Percentiles rank a stretch among this genome's conserved stretches.
These are phyloP conservation scores for Pinus taeda DNA, from an alignment of 75 land plant genomes.

Conservation along the genomic window DNA sequence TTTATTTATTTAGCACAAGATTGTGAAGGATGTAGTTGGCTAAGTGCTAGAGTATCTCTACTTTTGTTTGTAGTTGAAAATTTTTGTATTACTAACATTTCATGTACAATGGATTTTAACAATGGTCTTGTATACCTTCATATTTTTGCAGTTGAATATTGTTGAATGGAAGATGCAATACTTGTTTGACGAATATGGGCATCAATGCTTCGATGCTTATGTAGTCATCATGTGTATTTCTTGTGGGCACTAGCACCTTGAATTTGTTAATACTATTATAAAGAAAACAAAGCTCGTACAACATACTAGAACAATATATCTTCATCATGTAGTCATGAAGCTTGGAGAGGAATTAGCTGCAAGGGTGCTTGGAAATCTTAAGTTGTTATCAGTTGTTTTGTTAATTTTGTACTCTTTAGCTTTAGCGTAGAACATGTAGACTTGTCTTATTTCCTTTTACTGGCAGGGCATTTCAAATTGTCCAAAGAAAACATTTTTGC, in stretches of 20 bases:
- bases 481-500: not conserved
- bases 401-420: not conserved
- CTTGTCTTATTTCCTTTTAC: not conserved
- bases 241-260: slow-evolving; percentile 95
- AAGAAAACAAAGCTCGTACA: slow-evolving; percentile 68
- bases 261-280: slow-evolving; percentile 72
- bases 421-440: not conserved
- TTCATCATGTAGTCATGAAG: slow-evolving; percentile 75
- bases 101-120: not conserved
- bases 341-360: slow-evolving; percentile 92
- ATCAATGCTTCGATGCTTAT: slow-evolving; percentile 84
- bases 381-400: slow-evolving; percentile 32
- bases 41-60: not conserved
- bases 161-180: slow-evolving; percentile 97
- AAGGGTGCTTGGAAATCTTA: slow-evolving; percentile 88
- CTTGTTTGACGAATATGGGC: slow-evolving; percentile 80
- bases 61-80: not conserved
- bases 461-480: not conserved
- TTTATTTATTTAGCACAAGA: not conserved
- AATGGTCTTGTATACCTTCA: not conserved
- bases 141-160: slow-evolving; percentile 46
- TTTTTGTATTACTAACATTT: not conserved
- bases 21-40: not conserved
- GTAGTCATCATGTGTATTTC: slow-evolving; percentile 93
- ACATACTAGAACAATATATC: slow-evolving; percentile 85